Evolutionary conservation across 1,284 basidiomycete genomes (phyloP).

Genomic region (Rhodotorula sp.): DNA sequence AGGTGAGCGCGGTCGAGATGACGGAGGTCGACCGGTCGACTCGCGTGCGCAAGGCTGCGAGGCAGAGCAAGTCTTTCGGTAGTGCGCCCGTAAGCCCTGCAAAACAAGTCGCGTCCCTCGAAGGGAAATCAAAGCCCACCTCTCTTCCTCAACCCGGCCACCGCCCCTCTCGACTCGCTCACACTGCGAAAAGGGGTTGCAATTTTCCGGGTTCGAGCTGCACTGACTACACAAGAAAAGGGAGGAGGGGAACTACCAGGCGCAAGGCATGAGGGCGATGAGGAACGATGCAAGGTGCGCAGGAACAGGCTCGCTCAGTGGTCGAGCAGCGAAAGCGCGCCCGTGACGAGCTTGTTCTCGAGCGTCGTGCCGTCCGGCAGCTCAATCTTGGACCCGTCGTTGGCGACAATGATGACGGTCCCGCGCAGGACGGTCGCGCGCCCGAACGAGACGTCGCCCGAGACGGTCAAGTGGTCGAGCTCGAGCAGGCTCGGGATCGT

Average conservation of each 20-base stretch:
- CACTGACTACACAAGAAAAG: too few relatives aligned
- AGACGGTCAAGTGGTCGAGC: conserved; percentile 90
- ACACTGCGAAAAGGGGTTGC: too few relatives aligned
- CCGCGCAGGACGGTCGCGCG: conserved; percentile 70
- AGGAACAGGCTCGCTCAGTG: background rate
- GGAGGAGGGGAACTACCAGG: background rate
- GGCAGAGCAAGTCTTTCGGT: too few relatives aligned
- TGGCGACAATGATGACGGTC: conserved; percentile 65
- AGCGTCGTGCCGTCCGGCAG: conserved; percentile 93
- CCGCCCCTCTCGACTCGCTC: too few relatives aligned
- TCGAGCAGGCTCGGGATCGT: conserved; percentile 84
- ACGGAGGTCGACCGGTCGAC: too few relatives aligned
- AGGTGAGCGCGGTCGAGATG: too few relatives aligned
- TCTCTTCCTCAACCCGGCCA: too few relatives aligned
- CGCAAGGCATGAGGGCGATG: background rate
- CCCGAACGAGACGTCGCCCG: conserved; percentile 94
- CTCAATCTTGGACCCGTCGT: conserved; percentile 91
- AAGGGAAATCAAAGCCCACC: too few relatives aligned
- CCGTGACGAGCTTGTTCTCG: conserved; percentile 69
- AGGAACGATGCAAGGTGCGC: background rate
- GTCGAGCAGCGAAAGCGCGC: conserved; percentile 3
- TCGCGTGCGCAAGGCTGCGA: too few relatives aligned
- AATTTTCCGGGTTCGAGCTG: too few relatives aligned
- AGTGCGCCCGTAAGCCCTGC: too few relatives aligned
- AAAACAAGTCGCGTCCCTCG: too few relatives aligned